phyloP scores from a whole-genome alignment of 192 early-diverging fungal genomes.

The Mortierella antarctica region DNA sequence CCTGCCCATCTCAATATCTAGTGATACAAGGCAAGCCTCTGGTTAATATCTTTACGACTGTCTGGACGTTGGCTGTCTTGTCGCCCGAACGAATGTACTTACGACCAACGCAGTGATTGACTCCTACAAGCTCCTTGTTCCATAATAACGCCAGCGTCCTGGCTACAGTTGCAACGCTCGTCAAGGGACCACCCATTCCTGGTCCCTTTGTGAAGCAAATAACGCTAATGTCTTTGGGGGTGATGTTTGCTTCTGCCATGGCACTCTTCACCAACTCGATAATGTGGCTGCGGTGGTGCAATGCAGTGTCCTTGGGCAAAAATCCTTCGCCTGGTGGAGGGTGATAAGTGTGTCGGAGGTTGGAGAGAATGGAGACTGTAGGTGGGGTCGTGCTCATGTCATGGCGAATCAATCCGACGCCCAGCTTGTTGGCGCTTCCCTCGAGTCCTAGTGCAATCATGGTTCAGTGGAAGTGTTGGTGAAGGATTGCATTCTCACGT shows the following conservation, averaged over 20 bases:
- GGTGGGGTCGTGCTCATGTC: slow-evolving; percentile 64
- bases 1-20: slow-evolving; percentile 98
- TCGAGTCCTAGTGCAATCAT: slow-evolving; percentile 83
- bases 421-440: slow-evolving; percentile 97
- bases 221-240: slow-evolving; percentile 82
- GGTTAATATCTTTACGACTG: neutral
- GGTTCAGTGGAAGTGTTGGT: slow-evolving; percentile 12
- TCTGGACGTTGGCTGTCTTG: neutral
- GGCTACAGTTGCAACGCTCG: slow-evolving; percentile 90
- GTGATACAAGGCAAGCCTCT: neutral
- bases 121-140: slow-evolving; percentile 92
- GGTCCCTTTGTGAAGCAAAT: slow-evolving; percentile 99
- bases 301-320: slow-evolving; percentile 92
- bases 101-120: slow-evolving; percentile 98
- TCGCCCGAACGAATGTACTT: slow-evolving; percentile 22
- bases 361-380: slow-evolving; percentile 81
- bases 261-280: slow-evolving; percentile 81
- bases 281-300: slow-evolving; percentile 87
- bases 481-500: neutral
- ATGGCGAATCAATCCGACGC: slow-evolving; percentile 93
- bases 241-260: slow-evolving; percentile 77
- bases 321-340: slow-evolving; percentile 98
- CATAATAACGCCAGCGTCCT: slow-evolving; percentile 93
- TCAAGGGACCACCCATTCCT: slow-evolving; percentile 97
- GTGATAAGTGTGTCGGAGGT: slow-evolving; percentile 93